Evolutionary conservation across 164 flowering plant species (phyloP).

Genomic region (Vitis vinifera): ASM3070453v1 NC_081816.1:15570501-15571000

Average conservation of each 20-base stretch:
- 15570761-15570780: neutral
- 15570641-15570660: too few relatives aligned
- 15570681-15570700: neutral
- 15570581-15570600: constrained; percentile 12
- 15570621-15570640: too few relatives aligned
- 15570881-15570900: too few relatives aligned
- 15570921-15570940: too few relatives aligned
- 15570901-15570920: too few relatives aligned
- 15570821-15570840: too few relatives aligned
- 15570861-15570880: too few relatives aligned
- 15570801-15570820: too few relatives aligned
- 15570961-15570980: neutral
- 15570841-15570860: too few relatives aligned
- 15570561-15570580: neutral
- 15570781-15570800: neutral
- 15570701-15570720: constrained; percentile 1
- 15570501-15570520: neutral
- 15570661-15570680: constrained; percentile 7
- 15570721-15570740: neutral
- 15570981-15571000: neutral
- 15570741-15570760: neutral
- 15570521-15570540: neutral
- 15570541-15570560: constrained; percentile 7
- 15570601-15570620: constrained; percentile 1
- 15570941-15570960: neutral